Evolutionary conservation across 2,329 filamentous ascomycete genomes (phyloP), one percentile per base, ranked within the genome.

Genomic region (Penicillium sp.): DNA sequence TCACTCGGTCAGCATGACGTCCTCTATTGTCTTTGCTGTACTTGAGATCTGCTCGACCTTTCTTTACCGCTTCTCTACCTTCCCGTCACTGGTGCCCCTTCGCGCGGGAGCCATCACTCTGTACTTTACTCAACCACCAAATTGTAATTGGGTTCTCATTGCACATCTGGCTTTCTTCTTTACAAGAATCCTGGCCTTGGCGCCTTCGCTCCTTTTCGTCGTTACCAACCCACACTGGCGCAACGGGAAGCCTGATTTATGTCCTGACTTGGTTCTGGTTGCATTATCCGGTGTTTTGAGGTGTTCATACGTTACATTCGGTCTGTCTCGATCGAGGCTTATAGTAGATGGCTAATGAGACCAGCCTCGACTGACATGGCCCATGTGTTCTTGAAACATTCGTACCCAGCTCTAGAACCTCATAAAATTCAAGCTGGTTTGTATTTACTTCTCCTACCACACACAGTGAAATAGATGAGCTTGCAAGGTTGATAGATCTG

Each of bases 61-160:
- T 27, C 18, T 29, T 44, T 44, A 9, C 45, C 45, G n/a, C 32
- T 13, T 29, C 31, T 29, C 18, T 50, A 11, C 32, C 34, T 50
- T 48, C 24, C 27, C 5, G 29, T 34, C 42, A 13, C 34, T 39
- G 14, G 32, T 29, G 24, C 27, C 31, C 31, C 27, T 45, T 32
- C 5, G 22, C 32, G 21, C 18, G 4, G 38, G 22, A 6, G n/a
- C 27, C 44, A 43, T 39, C 46, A 43, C 40, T 36, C 24, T 63
- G 59, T 62, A 60, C 56, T 57, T 58, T 59, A 59, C 42, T 47
- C 40, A 51, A 57, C 52, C 42, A 60, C 48, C 54, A 64, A 64
- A 57, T 55, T 57, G 55, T 44, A 53, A 59, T 40, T 52, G 43
- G 46, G 47, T 36, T 36, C 21, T 43, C 34, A 47, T 47, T 39